phyloP scores from a whole-genome alignment of 345 rosid genomes.

The Durio zibethinus region DNA sequence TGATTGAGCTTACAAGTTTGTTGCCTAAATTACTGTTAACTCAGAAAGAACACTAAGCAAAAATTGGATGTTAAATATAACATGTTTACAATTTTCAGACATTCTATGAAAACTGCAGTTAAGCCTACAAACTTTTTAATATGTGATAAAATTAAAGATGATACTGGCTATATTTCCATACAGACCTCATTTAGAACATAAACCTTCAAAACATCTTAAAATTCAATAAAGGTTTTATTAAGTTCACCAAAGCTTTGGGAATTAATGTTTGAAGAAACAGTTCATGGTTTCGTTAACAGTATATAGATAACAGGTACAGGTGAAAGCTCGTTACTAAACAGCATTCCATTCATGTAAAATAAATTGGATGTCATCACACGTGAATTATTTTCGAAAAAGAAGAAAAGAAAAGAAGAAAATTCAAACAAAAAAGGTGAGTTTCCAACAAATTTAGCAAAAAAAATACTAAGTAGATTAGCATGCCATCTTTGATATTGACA shows the following conservation, averaged over 20 bases:
- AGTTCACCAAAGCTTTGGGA: neutral
- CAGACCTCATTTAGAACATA: neutral
- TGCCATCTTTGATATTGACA: neutral
- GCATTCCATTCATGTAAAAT: neutral
- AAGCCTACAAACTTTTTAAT: neutral
- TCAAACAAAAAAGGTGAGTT: neutral
- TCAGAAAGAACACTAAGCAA: neutral
- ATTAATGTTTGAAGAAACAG: neutral
- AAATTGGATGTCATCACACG: neutral
- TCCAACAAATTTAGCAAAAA: neutral
- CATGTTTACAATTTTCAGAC: neutral
- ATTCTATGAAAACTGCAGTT: neutral
- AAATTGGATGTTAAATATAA: neutral
- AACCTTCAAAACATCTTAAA: neutral
- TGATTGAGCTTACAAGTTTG: neutral
- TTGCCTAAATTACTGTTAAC: neutral
- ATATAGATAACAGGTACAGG: neutral
- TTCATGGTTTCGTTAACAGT: neutral
- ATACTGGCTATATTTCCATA: neutral
- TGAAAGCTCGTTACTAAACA: neutral
- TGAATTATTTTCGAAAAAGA: neutral
- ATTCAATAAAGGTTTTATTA: neutral
- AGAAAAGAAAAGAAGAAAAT: neutral
- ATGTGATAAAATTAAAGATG: neutral
- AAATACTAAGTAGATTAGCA: neutral